Percentiles rank a stretch among this genome's conserved stretches.
phyloP scores from a whole-genome alignment of 2,329 filamentous ascomycete species.

The Xylariales sp. region DNA sequence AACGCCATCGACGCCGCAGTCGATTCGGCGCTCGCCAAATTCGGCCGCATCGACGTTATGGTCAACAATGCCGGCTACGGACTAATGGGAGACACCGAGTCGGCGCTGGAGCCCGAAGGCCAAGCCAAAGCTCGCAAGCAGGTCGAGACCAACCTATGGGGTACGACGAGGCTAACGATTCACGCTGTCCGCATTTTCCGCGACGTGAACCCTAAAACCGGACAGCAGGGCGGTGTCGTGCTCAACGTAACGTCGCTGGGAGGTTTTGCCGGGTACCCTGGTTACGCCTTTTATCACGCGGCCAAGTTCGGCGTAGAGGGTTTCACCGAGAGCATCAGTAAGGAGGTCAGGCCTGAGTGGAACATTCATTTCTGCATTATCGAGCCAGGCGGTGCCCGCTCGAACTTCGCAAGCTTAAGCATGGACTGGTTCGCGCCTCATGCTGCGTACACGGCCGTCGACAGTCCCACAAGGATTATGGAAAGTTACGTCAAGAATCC shows the following conservation, averaged over 20 bases:
- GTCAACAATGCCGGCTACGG: conserved; percentile 33
- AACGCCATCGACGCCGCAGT: conserved; percentile 35
- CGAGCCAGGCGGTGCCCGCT: conserved; percentile 38
- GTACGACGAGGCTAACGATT: conserved; percentile 43
- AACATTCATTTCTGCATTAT: conserved; percentile 44
- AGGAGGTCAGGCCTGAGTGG: conserved; percentile 40
- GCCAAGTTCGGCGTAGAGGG: conserved; percentile 43
- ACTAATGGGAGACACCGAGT: conserved; percentile 37
- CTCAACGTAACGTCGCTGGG: conserved; percentile 41
- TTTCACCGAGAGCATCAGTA: conserved; percentile 38
- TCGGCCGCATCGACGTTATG: conserved; percentile 38
- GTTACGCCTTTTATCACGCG: conserved; percentile 43
- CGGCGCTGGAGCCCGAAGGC: conserved; percentile 28
- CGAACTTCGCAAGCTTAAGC: conserved; percentile 32
- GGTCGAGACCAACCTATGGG: conserved; percentile 50
- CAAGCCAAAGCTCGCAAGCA: conserved; percentile 39
- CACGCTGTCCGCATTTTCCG: conserved; percentile 49
- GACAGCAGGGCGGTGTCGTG: conserved; percentile 40
- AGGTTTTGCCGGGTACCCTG: conserved; percentile 40
- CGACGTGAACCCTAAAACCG: conserved; percentile 43
- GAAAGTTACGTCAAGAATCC: conserved; percentile 31
- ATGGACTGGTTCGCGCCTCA: conserved; percentile 32
- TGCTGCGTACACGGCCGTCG: conserved; percentile 33
- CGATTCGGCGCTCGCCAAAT: conserved; percentile 29
- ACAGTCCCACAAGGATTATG: conserved; percentile 32